Evolutionary conservation across 164 flowering plant species (phyloP), one percentile per base, ranked within the genome.

Genomic region (Nymphaea colorata): DNA sequence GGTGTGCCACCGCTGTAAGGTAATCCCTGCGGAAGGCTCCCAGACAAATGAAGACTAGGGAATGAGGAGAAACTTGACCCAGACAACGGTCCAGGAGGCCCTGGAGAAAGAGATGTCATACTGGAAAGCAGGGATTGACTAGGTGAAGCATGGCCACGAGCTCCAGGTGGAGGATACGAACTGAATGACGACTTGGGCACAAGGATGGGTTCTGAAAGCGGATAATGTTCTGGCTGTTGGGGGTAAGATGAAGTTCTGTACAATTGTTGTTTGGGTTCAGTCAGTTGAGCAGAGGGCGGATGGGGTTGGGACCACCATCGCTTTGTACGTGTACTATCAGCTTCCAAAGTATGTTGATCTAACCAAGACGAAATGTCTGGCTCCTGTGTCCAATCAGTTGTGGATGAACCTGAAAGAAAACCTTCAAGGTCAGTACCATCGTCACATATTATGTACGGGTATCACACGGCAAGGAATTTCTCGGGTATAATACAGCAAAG

Each of bases 261-360:
- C 57, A 51, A 79, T 66, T 83, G 66, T 51, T 82, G 73, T 42
- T 74, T 77, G 44, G 79, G 72, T 57, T 82, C 87, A 25, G 68
- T 2, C 42, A 74, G 67, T 15, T 42, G 79, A 59, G 72, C 66
- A 64, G 77, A 66, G 60, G 84, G 80, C 63, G 75, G 62, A 69
- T 82, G 81, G 16, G 85, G 83, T 61, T 85, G 87, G 6, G 91
- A 85, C 14, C 86, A 85, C 87, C 90, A 87, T 65, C 81, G 72
- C 73, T 80, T 85, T 61, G 84, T 86, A 68, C 74, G 77, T 61
- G 53, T 59, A 64, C 75, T 74, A 61, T 84, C 89, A n/a, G 70
- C 18, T n/a, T 82, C 89, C 43, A 77, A 66, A 15, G 76, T 68
- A 16, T 81, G 76, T 44, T 73, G 83, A 41, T 79, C 87, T 61